Conservation (phyloP, 2,329 filamentous ascomycete genomes). For the Fusarium luffae region DNA sequence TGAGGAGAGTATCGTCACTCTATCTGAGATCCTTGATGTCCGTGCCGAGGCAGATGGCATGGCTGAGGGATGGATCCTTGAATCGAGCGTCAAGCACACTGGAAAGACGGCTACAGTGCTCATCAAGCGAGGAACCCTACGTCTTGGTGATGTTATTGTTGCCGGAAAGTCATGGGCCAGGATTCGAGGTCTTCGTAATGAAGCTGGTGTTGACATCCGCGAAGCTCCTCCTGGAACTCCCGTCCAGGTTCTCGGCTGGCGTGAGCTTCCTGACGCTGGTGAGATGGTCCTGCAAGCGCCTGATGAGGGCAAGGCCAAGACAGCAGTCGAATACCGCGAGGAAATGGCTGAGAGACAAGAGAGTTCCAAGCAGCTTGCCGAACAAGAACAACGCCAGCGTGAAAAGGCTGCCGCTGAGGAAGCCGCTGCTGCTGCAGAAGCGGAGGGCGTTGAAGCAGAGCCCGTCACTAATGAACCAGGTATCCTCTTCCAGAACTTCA, state of each 20-base stretch:
- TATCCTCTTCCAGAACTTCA: constrained; percentile 75
- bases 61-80: constrained; percentile 93
- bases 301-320: constrained; percentile 81
- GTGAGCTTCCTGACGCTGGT: constrained; percentile 81
- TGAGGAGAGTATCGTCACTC: constrained; percentile 87
- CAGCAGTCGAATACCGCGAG: constrained; percentile 79
- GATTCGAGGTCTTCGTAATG: constrained; percentile 85
- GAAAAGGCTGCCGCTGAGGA: constrained; percentile 60
- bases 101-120: constrained; percentile 91
- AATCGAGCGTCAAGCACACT: constrained; percentile 85
- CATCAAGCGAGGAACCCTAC: constrained; percentile 86
- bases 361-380: constrained; percentile 83
- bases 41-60: constrained; percentile 80
- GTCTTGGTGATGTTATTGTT: constrained; percentile 82
- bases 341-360: constrained; percentile 77
- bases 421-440: constrained; percentile 51
- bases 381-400: constrained; percentile 71
- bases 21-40: constrained; percentile 91
- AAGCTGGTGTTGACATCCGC: constrained; percentile 77
- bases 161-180: constrained; percentile 90
- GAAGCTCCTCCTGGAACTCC: constrained; percentile 89
- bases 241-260: constrained; percentile 95
- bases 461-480: constrained; percentile 55
- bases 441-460: constrained; percentile 52
- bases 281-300: constrained; percentile 87